These are phyloP conservation scores for Cytidiella melzeri DNA, from an alignment of 768 basidiomycete species.

Conservation along the genomic window DNA sequence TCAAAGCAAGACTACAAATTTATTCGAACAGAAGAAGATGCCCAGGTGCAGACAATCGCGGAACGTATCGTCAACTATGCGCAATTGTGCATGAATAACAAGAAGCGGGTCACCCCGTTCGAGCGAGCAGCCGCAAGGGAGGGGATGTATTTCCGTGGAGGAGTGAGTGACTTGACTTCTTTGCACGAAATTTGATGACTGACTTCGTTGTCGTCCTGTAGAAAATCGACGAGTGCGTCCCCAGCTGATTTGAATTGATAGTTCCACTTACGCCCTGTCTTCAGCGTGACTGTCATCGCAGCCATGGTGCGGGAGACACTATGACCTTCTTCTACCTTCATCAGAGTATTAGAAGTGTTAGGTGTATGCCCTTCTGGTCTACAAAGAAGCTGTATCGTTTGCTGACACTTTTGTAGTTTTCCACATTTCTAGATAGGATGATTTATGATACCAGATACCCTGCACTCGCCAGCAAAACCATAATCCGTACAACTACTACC, in stretches of 20 bases:
- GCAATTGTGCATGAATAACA: constrained; percentile 61
- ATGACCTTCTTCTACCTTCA: too few species aligned
- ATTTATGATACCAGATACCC: too few species aligned
- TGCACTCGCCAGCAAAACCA: too few species aligned
- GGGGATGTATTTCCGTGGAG: constrained; percentile 61
- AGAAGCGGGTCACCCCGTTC: constrained; percentile 64
- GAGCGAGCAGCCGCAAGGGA: constrained; percentile 63
- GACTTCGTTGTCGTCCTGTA: constrained; percentile 23
- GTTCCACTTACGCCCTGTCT: too few species aligned
- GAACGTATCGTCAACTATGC: constrained; percentile 69
- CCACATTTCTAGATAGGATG: too few species aligned
- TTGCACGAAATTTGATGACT: constrained; percentile 6
- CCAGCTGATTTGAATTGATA: constrained; percentile 18
- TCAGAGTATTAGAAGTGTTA: too few species aligned
- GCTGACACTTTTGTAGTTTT: too few species aligned
- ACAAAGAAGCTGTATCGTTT: too few species aligned
- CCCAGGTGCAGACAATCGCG: constrained; percentile 64
- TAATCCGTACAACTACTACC: too few species aligned
- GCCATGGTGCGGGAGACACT: constrained; percentile 60
- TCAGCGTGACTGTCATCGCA: constrained; percentile 66
- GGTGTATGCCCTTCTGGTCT: too few species aligned
- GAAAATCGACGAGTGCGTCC: constrained; percentile 89
- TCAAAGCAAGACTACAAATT: constrained; percentile 4
- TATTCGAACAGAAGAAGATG: constrained; percentile 41
- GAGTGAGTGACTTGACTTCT: constrained; percentile 44